A percentile compares a stretch with the other conserved stretches of the same genome.
These are phyloP conservation scores for Claviceps lovelessii DNA, from an alignment of 2,329 filamentous ascomycete genomes.

Conservation along the genomic window DNA sequence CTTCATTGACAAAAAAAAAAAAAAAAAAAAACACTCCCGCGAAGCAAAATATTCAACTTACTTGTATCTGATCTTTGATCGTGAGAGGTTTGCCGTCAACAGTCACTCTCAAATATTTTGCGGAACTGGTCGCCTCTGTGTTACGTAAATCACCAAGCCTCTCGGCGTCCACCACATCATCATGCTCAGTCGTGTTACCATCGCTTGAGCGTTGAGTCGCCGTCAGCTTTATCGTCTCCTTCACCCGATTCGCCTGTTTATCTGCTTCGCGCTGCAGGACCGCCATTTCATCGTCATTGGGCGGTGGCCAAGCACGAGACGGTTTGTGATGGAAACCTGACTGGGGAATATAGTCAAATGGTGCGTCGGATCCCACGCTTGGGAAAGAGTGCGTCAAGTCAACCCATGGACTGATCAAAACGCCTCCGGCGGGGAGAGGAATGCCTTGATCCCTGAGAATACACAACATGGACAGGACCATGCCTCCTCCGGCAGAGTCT, in stretches of 20 bases:
- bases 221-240: slow-evolving; percentile 9
- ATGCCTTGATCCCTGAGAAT: slow-evolving; percentile 68
- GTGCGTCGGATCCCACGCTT: slow-evolving; percentile 59
- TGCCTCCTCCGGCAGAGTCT: slow-evolving; percentile 85
- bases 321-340: slow-evolving; percentile 85
- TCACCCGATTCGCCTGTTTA: slow-evolving; percentile 19
- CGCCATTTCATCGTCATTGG: slow-evolving; percentile 60
- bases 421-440: slow-evolving; percentile 74
- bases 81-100: slow-evolving; percentile 58
- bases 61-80: slow-evolving; percentile 85
- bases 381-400: slow-evolving; percentile 93
- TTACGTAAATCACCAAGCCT: slow-evolving; percentile 11
- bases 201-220: slow-evolving; percentile 16
- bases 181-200: slow-evolving; percentile 20
- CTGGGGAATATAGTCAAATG: slow-evolving; percentile 75
- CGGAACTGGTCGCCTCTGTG: slow-evolving; percentile 13
- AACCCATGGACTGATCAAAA: slow-evolving; percentile 90
- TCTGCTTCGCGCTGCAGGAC: slow-evolving; percentile 37
- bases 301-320: slow-evolving; percentile 82
- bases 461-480: slow-evolving; percentile 70
- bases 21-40: background rate
- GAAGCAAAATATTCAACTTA: slow-evolving; percentile 20
- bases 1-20: no score
- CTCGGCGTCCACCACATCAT: slow-evolving; percentile 12
- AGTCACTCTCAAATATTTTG: slow-evolving; percentile 42